Base-by-base conservation (phyloP, 75 land plant species). In the Sequoia sempervirens region DNA sequence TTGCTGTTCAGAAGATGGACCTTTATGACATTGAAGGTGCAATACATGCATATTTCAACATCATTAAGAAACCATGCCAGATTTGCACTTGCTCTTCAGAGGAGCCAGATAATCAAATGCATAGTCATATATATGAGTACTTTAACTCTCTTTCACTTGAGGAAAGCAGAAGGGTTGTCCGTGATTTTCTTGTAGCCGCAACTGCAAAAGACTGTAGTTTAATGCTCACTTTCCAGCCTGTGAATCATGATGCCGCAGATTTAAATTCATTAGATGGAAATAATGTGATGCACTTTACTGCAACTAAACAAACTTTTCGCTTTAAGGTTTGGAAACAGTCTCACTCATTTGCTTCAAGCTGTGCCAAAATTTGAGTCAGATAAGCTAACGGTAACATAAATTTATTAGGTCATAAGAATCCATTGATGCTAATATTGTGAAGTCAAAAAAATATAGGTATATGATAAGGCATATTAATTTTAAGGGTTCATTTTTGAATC, bases 171-270 rank as follows among this genome's bases (percentile, higher is more conserved):
- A 87, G 87, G 80, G 84, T 96, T 84, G 93, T 96, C 34, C 91
- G 93, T 80, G 88, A 97, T 28, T 96, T 84, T 87, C 86, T 97
- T 82, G 88, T 97, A 87, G 89, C 99, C 84, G 95, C 93, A 61
- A 97, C 99, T 89, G 96, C 94, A 34, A 97, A 97, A 84, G 99
- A 97, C 82, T 97, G 95, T 83, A 96, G 99, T 80, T 80, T 97
- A 84, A 96, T 97, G 94, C 81, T 97, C 83, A 89, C 95, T 72
- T 93, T 97, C 81, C 90, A 89, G 64, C 93, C 86, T 5, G 81
- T 76, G 56, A 43, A 79, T 32, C 38, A 61, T 81, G 11, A 20
- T 79, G 83, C 41, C 83, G 74, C 84, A 53, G 80, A 85, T 45
- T 38, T 54, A 41, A 79, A 73, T 47, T 79, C 85, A 38, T 26